phyloP scores from a whole-genome alignment of 257 asterid genomes.

The Plantago elongata region DNA sequence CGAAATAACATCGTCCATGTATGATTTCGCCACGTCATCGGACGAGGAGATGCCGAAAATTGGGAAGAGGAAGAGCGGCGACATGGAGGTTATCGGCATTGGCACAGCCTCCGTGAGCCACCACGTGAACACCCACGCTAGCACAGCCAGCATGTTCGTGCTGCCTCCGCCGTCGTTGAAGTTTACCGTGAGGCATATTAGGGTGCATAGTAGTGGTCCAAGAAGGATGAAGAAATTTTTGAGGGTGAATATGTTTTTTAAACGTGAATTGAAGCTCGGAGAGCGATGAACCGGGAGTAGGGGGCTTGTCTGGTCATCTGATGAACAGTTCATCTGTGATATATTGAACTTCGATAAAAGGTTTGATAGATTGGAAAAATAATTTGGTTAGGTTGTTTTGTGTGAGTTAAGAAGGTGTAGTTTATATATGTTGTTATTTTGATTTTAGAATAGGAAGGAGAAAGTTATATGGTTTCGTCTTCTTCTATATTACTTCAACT shows the following conservation, averaged over 20 bases:
- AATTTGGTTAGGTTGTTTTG: background rate
- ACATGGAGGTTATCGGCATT: conserved; percentile 89
- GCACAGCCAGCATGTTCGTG: conserved; percentile 74
- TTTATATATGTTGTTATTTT: too few relatives aligned
- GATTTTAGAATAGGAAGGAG: too few relatives aligned
- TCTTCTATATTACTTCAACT: background rate
- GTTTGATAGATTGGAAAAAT: background rate
- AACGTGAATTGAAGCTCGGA: conserved; percentile 20
- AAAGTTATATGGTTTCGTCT: too few relatives aligned
- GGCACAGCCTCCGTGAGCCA: conserved; percentile 96
- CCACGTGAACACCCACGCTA: conserved; percentile 86
- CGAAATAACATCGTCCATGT: conserved; percentile 83
- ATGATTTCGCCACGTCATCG: conserved; percentile 74
- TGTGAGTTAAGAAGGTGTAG: too few relatives aligned
- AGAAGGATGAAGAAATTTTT: conserved; percentile 51
- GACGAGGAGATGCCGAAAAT: conserved; percentile 74
- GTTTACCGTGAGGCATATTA: conserved; percentile 41
- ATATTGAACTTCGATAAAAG: background rate
- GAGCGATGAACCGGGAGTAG: background rate
- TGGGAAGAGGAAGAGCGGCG: conserved; percentile 89
- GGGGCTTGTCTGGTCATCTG: conserved; percentile 14
- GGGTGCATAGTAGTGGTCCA: conserved; percentile 61
- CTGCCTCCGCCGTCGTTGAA: conserved; percentile 36
- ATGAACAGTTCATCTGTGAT: conserved; percentile 25
- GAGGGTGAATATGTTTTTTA: conserved; percentile 39